Base-by-base conservation (phyloP, 345 rosid genomes). In the Melaleuca quinquenervia region DNA sequence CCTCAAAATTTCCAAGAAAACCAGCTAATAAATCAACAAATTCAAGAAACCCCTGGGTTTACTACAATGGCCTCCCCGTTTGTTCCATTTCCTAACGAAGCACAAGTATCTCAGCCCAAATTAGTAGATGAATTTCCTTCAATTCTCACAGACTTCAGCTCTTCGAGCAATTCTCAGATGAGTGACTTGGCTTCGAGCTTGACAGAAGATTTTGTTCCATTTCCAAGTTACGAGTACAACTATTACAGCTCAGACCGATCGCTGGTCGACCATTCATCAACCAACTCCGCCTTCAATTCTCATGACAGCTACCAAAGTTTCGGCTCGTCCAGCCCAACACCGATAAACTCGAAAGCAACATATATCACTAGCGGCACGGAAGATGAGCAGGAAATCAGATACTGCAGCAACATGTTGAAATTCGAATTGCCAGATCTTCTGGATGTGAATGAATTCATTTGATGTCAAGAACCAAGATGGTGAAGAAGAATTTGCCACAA, bases 311-410 rank as follows among this genome's bases (percentile, higher is more conserved):
- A 84, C 88, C 83, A 87, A 87, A 90, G 87, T 53, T 91, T 93
- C 85, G 87, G 86, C 82, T 94, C 92, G 82, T 89, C 88, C 45
- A 93, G 98, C 84, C 93, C 98, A 26, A 88, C 93, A 27, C 90
- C 92, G 24, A 78, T 94, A 92, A 91, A 91, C 85, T 94, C 98
- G 20, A 90, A 90, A 64, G 92, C 98, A 12, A 92, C 94, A 3
- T 90, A 90, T 60, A 85, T 93, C 88, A 92, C 93, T 82, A 84
- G 92, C 91, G 87, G 92, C 87, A 91, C 92, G 52, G 97, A 95
- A 86, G 99, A 95, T 58, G 99, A 94, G 87, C 91, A 91, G 87
- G 98, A 95, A 82, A 83, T 83, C 14, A 97, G 97, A 89, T 91
- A 92, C 75, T 92, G 95, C 88, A 95, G 97, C 90, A 86, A 90